Conservation (phyloP, 345 rosid species). For the Bruguiera gymnorhiza region DNA sequence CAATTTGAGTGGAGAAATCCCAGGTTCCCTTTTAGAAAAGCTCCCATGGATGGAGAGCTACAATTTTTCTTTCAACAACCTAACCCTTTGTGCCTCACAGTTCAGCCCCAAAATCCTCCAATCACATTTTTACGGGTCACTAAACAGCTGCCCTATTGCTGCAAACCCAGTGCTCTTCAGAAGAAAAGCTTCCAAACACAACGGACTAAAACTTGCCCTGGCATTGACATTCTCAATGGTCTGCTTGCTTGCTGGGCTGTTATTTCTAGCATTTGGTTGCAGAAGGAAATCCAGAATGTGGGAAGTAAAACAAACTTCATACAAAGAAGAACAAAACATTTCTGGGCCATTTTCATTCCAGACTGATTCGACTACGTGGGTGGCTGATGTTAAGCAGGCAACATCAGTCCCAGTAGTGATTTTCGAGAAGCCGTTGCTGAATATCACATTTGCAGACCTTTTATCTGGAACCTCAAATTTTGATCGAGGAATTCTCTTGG, state of each 20-base stretch:
- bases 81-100: slow-evolving; percentile 61
- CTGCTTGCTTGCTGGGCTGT: slow-evolving; percentile 57
- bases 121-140: slow-evolving; percentile 59
- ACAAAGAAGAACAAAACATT: slow-evolving; percentile 68
- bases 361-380: slow-evolving; percentile 94
- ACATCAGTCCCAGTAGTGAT: slow-evolving; percentile 72
- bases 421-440: slow-evolving; percentile 86
- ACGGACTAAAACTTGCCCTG: slow-evolving; percentile 59
- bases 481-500: slow-evolving; percentile 82
- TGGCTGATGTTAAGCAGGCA: slow-evolving; percentile 92
- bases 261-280: slow-evolving; percentile 67
- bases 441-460: slow-evolving; percentile 84
- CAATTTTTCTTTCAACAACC: slow-evolving; percentile 88
- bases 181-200: slow-evolving; percentile 40
- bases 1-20: slow-evolving; percentile 80
- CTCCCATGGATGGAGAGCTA: slow-evolving; percentile 60
- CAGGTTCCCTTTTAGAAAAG: slow-evolving; percentile 45
- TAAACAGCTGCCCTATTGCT: slow-evolving; percentile 85
- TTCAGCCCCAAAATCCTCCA: slow-evolving; percentile 42
- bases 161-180: slow-evolving; percentile 61
- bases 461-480: slow-evolving; percentile 81
- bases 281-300: slow-evolving; percentile 51
- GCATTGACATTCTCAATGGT: slow-evolving; percentile 63
- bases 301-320: slow-evolving; percentile 61
- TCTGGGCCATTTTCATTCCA: slow-evolving; percentile 91